Base-by-base conservation (phyloP, 768 basidiomycete species). In the Suillus spraguei region DNA sequence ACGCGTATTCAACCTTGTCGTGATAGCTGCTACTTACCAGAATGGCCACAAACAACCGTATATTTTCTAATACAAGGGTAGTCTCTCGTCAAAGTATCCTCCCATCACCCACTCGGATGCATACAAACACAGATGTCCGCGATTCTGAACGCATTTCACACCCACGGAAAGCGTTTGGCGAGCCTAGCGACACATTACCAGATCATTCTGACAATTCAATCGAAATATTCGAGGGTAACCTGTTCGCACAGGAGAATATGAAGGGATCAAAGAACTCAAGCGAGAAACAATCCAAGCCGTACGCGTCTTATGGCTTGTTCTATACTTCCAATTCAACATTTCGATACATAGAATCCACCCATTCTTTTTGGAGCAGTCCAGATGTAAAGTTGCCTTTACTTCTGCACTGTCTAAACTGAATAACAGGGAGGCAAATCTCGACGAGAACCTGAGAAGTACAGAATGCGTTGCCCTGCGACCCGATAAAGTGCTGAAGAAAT, bases 181-280 rank as follows among this genome's bases (percentile, higher is more conserved):
- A 33, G 49, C 38, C 52, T 58, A 28, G 28, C 17, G 65, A 74
- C 63, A 64, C 67, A 41, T 64, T 66, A 16, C 28, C 28, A 4
- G 28, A 28, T 4, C 66, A 64, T 14, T 62, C 72, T 28, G 74
- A 77, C 46, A 74, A 69, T 67, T 75, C 74, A 32, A 66, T 75
- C 42, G 75, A 77, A 63, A 74, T 75, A 41, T 39, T 71, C 46
- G 74, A 76, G 9, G 74, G 64, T 28, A 62, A 58, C 65, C 33
- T 60, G 47, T 20, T 58, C 41, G 16, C 63, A 61, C 24, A 33
- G 50, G 53, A 62, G 9, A 49, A 22, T 36, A 63, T 66, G 66
- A 67, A 65, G 17, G 22, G 5, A 60, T 66, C 71, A 70, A 59
- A 71, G 67, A 66, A 69, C 28, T 52, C 10, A 61, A 46, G 60